A percentile compares a stretch with the other conserved stretches of the same genome.
Conservation (phyloP, 805 yeast genomes). For the Metschnikowia matae region DNA sequence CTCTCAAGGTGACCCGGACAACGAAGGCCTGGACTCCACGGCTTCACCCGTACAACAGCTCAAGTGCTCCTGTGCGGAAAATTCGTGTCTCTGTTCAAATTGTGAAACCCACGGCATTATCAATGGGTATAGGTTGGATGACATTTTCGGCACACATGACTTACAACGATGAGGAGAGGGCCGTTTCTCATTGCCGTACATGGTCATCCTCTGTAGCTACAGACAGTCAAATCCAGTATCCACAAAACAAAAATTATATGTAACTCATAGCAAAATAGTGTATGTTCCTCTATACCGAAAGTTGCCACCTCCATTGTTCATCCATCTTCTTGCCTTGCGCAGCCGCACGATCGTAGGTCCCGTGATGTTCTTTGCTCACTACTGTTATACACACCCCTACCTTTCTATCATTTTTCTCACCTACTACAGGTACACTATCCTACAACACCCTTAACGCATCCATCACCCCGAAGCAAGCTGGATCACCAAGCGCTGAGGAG, state of each 20-base stretch:
- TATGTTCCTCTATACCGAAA: not conserved
- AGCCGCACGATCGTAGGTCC: not conserved
- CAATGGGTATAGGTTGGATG: constrained; percentile 39
- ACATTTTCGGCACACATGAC: constrained; percentile 21
- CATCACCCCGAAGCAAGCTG: not conserved
- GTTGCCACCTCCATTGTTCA: not conserved
- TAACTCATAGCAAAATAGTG: not conserved
- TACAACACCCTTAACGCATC: not conserved
- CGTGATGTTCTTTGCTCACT: not conserved
- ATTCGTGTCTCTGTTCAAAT: constrained; percentile 29
- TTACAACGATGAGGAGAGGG: not conserved
- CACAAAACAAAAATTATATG: not conserved
- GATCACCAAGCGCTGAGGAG: not conserved
- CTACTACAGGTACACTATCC: not conserved
- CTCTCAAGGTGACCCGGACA: not conserved
- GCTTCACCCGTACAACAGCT: not conserved
- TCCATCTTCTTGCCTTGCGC: not conserved
- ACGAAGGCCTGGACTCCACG: not conserved
- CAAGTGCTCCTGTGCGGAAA: constrained; percentile 15
- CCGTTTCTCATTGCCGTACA: not conserved
- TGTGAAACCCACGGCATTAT: constrained; percentile 46
- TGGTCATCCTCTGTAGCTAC: not conserved
- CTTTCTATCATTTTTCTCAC: constrained; percentile 1
- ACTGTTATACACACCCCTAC: constrained; percentile 5
- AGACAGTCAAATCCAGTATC: not conserved